Evolutionary conservation across 495 filamentous ascomycete genomes (phyloP), one percentile per base, ranked within the genome.

Genomic region (Hypoxylon fuscum): DNA sequence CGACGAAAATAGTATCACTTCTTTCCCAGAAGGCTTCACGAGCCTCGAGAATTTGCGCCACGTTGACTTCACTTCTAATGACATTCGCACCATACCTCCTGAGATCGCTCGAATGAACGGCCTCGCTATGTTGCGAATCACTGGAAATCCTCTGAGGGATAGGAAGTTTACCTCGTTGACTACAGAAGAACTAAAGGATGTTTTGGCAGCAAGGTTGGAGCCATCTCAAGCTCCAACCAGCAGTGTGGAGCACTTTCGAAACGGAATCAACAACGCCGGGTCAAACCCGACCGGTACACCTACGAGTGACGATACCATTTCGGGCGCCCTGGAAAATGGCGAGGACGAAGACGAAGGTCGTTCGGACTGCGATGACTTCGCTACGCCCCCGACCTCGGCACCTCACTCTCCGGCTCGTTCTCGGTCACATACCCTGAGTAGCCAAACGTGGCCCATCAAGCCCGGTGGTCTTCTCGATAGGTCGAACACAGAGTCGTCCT

Each of bases 111-210:
- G 85, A 22, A 96, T 98, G 90, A 85, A 92, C 3, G 87, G 75
- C 45, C 77, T 98, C 7, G 79, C 83, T 7, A 86, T 85, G 54
- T 81, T 97, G 34, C 84, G 84, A 9, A 79, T 98, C 31, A 85
- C 87, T 41, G 91, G 91, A 11, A 98, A 98, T 68, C 95, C 95
- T 4, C 74, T 98, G 10, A 79, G 88, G 40, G 93, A 97, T 63
- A 91, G 90, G 63, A 96, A 90, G 71, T 89, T 95, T 51, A 78
- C 93, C 25, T 87, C 78, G 17, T 90, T 96, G 80, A 80, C 81
- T 20, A 91, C 90, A 0, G 90, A 92, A 15, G 90, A 93, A 48
- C 72, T 98, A 65, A 97, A 96, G 76, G 81, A 81, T 37, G 87
- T 88, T 61, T 78, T 98, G 45, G 85, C 83, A 29, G 81, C 81